phyloP scores from a whole-genome alignment of 148 eudicot genomes.

The Rhododendron mucronatum region DNA sequence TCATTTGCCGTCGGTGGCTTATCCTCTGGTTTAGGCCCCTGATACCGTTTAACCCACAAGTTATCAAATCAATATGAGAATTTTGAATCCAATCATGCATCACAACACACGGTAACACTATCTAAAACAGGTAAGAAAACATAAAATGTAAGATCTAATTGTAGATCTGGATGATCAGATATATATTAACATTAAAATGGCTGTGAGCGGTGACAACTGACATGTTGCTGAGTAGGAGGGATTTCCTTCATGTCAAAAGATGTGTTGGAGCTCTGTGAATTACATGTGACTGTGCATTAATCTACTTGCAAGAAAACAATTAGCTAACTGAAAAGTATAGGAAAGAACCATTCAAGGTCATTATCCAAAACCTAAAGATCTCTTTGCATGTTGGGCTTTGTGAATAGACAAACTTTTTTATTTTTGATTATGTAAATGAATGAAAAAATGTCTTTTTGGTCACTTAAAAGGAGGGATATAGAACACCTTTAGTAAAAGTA shows the following conservation, averaged over 20 bases:
- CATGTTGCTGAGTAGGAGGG: background rate
- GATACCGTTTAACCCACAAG: constrained; percentile 9
- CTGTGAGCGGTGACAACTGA: background rate
- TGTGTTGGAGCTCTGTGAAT: background rate
- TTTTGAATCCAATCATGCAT: background rate
- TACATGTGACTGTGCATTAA: background rate
- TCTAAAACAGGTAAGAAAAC: background rate
- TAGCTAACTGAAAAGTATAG: background rate
- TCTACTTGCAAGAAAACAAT: background rate
- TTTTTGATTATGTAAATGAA: background rate
- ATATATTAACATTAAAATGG: background rate
- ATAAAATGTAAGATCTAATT: background rate
- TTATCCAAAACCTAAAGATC: background rate
- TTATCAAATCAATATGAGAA: background rate
- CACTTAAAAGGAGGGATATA: background rate
- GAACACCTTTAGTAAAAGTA: background rate
- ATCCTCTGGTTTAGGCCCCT: constrained; percentile 77
- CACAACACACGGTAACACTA: background rate
- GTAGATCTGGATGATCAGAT: background rate
- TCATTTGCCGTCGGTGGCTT: constrained; percentile 28
- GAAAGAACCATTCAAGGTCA: background rate
- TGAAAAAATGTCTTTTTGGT: background rate
- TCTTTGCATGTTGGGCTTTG: background rate
- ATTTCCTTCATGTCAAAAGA: background rate
- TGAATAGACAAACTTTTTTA: background rate